Percentiles rank a stretch among this genome's conserved stretches.
Evolutionary conservation across 805 yeast genomes (phyloP).

Genomic region (Komagataella kurtzmanii): DNA sequence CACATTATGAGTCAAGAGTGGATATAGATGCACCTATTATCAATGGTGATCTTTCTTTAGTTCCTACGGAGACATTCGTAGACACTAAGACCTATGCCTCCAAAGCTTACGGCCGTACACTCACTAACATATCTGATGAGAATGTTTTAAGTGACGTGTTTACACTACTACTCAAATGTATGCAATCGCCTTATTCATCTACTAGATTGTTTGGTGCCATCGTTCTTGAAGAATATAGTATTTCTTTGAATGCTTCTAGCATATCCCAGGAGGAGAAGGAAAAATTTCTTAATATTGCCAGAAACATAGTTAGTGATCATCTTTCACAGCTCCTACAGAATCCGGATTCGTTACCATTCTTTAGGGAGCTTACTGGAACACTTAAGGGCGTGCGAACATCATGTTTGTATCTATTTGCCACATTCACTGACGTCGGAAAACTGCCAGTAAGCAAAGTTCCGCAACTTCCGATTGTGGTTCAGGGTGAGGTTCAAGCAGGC

Average conservation of each 20-base stretch:
- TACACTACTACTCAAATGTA: constrained; percentile 22
- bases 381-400: constrained; percentile 77
- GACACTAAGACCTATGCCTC: constrained; percentile 70
- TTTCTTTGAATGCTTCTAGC: constrained; percentile 7
- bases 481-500: constrained; percentile 91
- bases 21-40: constrained; percentile 91
- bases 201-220: constrained; percentile 64
- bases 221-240: constrained; percentile 57
- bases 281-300: constrained; percentile 1
- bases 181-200: constrained; percentile 60
- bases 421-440: constrained; percentile 68
- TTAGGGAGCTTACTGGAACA: constrained; percentile 78
- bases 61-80: constrained; percentile 63
- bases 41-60: constrained; percentile 78
- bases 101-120: constrained; percentile 54
- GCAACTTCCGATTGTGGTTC: constrained; percentile 75
- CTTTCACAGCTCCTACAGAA: constrained; percentile 23
- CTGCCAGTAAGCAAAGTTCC: constrained; percentile 62
- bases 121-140: constrained; percentile 32
- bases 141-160: constrained; percentile 25
- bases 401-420: constrained; percentile 68
- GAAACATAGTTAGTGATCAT: constrained; percentile 15
- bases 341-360: constrained; percentile 32
- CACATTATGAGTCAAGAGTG: constrained; percentile 44
- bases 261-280: constrained; percentile 3